Base-by-base conservation (phyloP, 768 basidiomycete species). In the Suillus subalutaceus region DNA sequence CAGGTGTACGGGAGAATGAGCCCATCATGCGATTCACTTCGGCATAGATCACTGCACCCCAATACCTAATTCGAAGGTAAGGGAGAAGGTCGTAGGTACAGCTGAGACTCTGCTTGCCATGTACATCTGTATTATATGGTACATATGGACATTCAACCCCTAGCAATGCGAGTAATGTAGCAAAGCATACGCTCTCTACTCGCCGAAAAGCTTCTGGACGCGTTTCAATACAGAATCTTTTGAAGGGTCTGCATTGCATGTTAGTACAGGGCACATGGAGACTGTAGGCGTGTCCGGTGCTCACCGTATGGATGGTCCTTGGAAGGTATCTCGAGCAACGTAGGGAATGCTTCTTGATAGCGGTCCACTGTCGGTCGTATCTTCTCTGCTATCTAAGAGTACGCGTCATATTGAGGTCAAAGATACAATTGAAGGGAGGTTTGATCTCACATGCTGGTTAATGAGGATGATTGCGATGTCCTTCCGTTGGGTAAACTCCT, bases 281-380 rank as follows among this genome's bases (percentile, higher is more conserved):
- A 12, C 46, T 50, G 38, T 35, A 43, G 48, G 65, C 38, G 61
- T n/a, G 32, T 41, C 10, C 61, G 57, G 52, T 48, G 79, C 86
- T 66, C 63, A 97, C 97, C 96, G 72, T 99, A 99, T 43, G 97
- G 97, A 78, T 97, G 96, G 74, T 99, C 97, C 78, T 99, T 99
- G 64, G 94, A 96, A 32, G 97, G 97, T 68, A 99, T 99, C 79
- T 99, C 97, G 18, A 99, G 87, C 48, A 99, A 80, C 0, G 97
- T 95, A 26, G 97, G 97, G 82, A 99, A 99, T 0, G 97, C 89
- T 77, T 96, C 93, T 69, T 94, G 90, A 78, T 99, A 99, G 72
- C 90, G 89, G 79, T 99, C 97, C 15, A 99, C 94, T 1, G 92
- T 88, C 0, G 94, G 94, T 44, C 97, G 84, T 68, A 99, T 99